phyloP scores from a whole-genome alignment of 495 filamentous ascomycete genomes.

The Penicillium verhagenii region DNA sequence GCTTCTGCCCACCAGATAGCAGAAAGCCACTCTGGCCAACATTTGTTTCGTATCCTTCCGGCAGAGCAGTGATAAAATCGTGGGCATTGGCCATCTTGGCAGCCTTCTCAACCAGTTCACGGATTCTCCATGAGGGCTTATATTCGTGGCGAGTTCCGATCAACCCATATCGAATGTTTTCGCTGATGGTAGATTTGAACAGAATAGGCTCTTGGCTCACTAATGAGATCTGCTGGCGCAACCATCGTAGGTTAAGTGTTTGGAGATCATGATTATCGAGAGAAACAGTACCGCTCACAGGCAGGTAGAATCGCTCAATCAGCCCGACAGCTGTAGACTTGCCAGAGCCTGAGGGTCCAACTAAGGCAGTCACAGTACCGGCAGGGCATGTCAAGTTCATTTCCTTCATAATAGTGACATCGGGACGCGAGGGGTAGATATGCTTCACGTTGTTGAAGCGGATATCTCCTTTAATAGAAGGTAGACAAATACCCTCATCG shows the following conservation, averaged over 20 bases:
- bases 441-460: slow-evolving; percentile 84
- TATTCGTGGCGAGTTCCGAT: slow-evolving; percentile 79
- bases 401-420: slow-evolving; percentile 81
- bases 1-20: slow-evolving; percentile 92
- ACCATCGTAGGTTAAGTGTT: slow-evolving; percentile 82
- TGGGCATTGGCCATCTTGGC: slow-evolving; percentile 91
- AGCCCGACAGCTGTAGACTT: slow-evolving; percentile 93
- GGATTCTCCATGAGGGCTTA: slow-evolving; percentile 60
- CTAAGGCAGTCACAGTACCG: slow-evolving; percentile 83
- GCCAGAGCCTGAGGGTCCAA: slow-evolving; percentile 83
- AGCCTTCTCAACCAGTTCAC: slow-evolving; percentile 71
- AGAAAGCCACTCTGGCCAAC: slow-evolving; percentile 94
- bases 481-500: slow-evolving; percentile 66
- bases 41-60: slow-evolving; percentile 89
- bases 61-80: slow-evolving; percentile 80
- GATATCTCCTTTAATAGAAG: slow-evolving; percentile 71
- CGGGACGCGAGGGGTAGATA: slow-evolving; percentile 89
- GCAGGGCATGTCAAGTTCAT: slow-evolving; percentile 77
- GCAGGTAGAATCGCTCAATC: slow-evolving; percentile 90
- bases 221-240: slow-evolving; percentile 86
- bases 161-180: slow-evolving; percentile 84
- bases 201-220: slow-evolving; percentile 73
- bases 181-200: slow-evolving; percentile 81
- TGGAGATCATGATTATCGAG: slow-evolving; percentile 83
- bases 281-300: slow-evolving; percentile 73